Percentiles rank a stretch among this genome's conserved stretches.
Evolutionary conservation across 169 alveolate genomes (phyloP).

Genomic region (Theileria equi): DNA sequence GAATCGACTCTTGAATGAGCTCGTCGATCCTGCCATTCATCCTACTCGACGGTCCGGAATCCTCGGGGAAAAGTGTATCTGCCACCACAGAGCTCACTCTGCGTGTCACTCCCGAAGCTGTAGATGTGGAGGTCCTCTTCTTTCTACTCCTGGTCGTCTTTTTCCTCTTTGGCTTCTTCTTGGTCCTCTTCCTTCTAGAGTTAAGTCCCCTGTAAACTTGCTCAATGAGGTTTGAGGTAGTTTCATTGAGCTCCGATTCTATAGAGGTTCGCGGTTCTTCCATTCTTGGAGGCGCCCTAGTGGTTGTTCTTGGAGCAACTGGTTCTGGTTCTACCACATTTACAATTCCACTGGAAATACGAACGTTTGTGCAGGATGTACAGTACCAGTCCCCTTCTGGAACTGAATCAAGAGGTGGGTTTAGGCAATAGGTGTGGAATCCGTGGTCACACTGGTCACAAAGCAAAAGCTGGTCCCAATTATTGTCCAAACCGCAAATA

Average conservation of each 20-base stretch:
- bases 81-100: neutral
- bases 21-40: conserved; percentile 4
- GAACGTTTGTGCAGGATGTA: conserved; percentile 47
- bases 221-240: neutral
- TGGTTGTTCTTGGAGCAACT: neutral
- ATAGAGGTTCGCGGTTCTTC: neutral
- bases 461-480: conserved; percentile 74
- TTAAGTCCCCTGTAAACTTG: neutral
- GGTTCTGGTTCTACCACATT: neutral
- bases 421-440: conserved; percentile 72
- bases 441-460: conserved; percentile 84
- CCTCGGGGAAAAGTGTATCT: no score
- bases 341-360: neutral
- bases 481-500: conserved; percentile 69
- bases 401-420: conserved; percentile 70
- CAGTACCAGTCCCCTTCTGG: conserved; percentile 79
- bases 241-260: neutral
- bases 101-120: neutral
- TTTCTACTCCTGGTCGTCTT: neutral
- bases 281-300: neutral
- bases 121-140: neutral
- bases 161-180: neutral
- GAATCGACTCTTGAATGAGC: conserved; percentile 1
- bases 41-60: no score
- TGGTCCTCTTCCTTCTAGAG: neutral